Base-by-base conservation (phyloP, 106 monocot genomes). In the Alisma plantagoaquatica region DNA sequence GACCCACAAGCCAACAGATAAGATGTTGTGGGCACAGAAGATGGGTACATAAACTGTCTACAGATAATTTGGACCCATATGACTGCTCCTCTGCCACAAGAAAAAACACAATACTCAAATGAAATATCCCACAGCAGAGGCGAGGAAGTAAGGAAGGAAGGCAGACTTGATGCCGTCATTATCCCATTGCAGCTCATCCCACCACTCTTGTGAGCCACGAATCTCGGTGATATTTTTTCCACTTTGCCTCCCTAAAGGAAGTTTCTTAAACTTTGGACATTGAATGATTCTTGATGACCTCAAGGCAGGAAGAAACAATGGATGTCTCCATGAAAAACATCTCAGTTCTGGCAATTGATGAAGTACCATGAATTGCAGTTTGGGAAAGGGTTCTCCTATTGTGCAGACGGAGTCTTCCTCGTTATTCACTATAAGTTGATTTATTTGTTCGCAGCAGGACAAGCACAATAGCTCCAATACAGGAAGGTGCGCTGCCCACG, bases 191-290 rank as follows among this genome's bases (percentile, higher is more conserved):
- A 59, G 43, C 27, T 28, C 0, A 43, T 59, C 27, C 58, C 58
- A 43, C 58, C 58, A 59, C 17, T 59, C 43, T 29, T 44, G 26
- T 1, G 22, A 4, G 16, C 58, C 58, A 0, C 4, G 4, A 4
- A 61, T 61, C 31, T 8, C 6, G 10, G 23, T 27, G 12, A 61
- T 30, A 31, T 49, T 22, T 48, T 29, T 46, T 8, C 38, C 46
- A 31, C 47, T 47, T 21, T 11, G 1, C 0, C 3, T 16, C 23
- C 61, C 47, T 15, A 61, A 49, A 7, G 61, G 47, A 1, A 61
- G 61, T 48, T 48, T 61, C 21, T 61, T 61, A 16, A 61, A 31
- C 61, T 31, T 27, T 19, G 61, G 47, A 22, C 48, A 61, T 1
- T 26, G 2, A 10, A 0, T 0, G 11, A 61, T 48, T 6, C 3